phyloP scores from a whole-genome alignment of 495 filamentous ascomycete species.

The Aspergillus cavernicola region DNA sequence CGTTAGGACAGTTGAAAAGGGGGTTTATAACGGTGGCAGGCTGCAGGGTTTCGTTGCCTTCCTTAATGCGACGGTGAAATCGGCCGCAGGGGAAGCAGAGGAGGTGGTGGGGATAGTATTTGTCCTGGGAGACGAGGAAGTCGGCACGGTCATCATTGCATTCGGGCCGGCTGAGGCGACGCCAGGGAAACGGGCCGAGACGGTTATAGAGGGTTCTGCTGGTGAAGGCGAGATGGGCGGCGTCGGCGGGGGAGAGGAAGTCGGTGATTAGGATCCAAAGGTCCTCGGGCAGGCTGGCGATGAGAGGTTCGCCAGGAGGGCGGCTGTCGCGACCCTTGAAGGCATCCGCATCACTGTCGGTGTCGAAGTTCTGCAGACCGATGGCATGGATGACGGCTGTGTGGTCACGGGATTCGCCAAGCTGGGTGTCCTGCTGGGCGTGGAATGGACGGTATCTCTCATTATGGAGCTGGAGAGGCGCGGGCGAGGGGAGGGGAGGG shows the following conservation, averaged over 20 bases:
- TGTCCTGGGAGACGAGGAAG: constrained; percentile 47
- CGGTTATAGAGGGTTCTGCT: constrained; percentile 41
- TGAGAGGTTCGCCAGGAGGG: constrained; percentile 38
- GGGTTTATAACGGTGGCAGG: constrained; percentile 47
- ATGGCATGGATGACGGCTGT: constrained; percentile 47
- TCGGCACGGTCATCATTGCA: constrained; percentile 36
- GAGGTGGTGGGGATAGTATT: constrained; percentile 45
- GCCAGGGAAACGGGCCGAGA: constrained; percentile 39
- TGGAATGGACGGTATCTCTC: constrained; percentile 34
- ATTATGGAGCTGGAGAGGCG: constrained; percentile 38
- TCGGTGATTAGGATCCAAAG: constrained; percentile 43
- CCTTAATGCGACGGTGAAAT: constrained; percentile 48
- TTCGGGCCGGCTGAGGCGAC: constrained; percentile 31
- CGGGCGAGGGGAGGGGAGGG: constrained; percentile 34
- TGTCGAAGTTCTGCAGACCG: constrained; percentile 36
- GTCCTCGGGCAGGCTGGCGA: constrained; percentile 39
- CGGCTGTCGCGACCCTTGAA: constrained; percentile 20
- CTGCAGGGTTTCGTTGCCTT: constrained; percentile 48
- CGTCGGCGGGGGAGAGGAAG: constrained; percentile 40
- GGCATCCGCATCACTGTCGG: constrained; percentile 17
- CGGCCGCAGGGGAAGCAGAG: constrained; percentile 53
- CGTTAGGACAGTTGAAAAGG: constrained; percentile 49
- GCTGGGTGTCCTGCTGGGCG: constrained; percentile 38
- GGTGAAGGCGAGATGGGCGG: constrained; percentile 45
- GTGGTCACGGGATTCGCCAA: constrained; percentile 48